Evolutionary conservation across 306 rosid genomes (phyloP).

Genomic region (Cicer arietinum): DNA sequence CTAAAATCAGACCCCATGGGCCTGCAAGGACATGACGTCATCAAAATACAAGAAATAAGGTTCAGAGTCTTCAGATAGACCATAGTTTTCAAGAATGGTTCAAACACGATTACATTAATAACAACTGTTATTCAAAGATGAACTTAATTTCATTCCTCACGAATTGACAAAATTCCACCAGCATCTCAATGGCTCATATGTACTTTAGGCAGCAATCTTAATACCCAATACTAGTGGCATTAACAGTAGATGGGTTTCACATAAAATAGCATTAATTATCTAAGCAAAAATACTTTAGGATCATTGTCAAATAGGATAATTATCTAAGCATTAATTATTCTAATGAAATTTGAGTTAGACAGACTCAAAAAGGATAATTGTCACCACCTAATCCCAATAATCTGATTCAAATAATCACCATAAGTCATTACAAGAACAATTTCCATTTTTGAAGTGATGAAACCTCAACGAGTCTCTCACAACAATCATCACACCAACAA

Average conservation of each 20-base stretch:
- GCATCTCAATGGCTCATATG: background rate
- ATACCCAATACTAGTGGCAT: background rate
- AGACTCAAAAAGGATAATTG: background rate
- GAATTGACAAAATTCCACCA: background rate
- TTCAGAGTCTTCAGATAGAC: background rate
- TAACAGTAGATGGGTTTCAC: background rate
- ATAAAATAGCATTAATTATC: background rate
- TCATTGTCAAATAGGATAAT: too few relatives aligned
- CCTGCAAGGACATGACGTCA: background rate
- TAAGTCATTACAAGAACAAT: slow-evolving; percentile 56
- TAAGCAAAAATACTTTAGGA: background rate
- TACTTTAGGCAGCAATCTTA: background rate
- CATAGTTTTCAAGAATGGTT: slow-evolving; percentile 11
- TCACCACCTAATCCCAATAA: slow-evolving; percentile 6
- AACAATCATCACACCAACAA: slow-evolving; percentile 54
- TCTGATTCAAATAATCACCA: slow-evolving; percentile 50
- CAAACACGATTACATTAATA: background rate
- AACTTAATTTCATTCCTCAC: background rate
- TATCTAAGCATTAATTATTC: background rate
- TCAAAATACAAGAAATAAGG: background rate
- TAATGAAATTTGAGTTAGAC: slow-evolving; percentile 29
- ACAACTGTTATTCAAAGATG: background rate
- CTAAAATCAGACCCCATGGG: background rate
- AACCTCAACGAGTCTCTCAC: slow-evolving; percentile 62
- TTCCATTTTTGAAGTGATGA: slow-evolving; percentile 58